Percentiles rank a stretch among this genome's conserved stretches.
These are phyloP conservation scores for Solanum paucissectum DNA, from an alignment of 257 asterid species.

Conservation along the genomic window DNA sequence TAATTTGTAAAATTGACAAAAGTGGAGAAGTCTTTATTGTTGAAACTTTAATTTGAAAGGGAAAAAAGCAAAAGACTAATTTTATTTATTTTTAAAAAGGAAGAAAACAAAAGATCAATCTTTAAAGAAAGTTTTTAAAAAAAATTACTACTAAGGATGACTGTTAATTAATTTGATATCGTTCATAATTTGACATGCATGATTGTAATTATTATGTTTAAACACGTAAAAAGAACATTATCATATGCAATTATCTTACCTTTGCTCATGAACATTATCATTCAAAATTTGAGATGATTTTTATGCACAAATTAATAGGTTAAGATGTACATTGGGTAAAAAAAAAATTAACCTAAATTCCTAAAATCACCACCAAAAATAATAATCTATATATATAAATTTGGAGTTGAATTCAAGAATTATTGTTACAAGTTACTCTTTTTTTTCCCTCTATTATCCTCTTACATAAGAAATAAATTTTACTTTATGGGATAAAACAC, in stretches of 20 bases:
- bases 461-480: background rate
- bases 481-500: background rate
- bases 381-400: background rate
- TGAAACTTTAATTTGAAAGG: background rate
- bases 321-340: background rate
- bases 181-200: background rate
- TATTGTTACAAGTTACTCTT: background rate
- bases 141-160: background rate
- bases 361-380: background rate
- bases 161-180: background rate
- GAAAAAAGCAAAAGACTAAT: background rate
- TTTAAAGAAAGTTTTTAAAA: background rate
- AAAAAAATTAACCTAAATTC: too few species aligned
- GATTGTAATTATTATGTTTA: background rate
- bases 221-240: background rate
- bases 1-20: background rate
- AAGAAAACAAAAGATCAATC: background rate
- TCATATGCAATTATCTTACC: background rate
- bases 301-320: background rate
- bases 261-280: background rate
- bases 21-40: background rate
- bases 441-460: background rate
- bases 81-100: background rate
- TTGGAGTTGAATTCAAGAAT: background rate
- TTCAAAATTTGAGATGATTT: background rate